phyloP scores from a whole-genome alignment of 179 eudicot genomes.

The Beta lomatogona region DNA sequence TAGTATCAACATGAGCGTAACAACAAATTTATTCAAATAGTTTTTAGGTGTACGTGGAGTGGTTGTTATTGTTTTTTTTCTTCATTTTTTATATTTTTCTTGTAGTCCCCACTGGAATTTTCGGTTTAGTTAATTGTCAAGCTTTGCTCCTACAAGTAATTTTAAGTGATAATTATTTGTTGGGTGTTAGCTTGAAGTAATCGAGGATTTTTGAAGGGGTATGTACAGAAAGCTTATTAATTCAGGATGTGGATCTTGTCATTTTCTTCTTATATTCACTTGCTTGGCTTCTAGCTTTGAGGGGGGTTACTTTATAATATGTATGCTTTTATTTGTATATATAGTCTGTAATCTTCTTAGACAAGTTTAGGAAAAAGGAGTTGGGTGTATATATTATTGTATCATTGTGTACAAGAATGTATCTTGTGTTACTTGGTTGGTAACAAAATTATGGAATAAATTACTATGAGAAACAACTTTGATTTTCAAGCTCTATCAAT shows the following conservation, averaged over 20 bases:
- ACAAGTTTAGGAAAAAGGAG: background rate
- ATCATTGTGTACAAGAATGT: conserved; percentile 4
- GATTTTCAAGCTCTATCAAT: background rate
- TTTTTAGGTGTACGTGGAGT: background rate
- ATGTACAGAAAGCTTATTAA: background rate
- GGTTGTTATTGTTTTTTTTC: background rate
- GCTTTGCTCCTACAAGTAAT: background rate
- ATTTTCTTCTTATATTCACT: background rate
- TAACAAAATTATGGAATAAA: background rate
- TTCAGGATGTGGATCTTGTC: background rate
- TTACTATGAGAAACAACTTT: background rate
- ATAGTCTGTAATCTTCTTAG: background rate
- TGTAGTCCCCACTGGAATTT: background rate
- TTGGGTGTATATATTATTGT: background rate
- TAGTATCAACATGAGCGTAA: background rate
- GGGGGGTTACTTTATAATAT: background rate
- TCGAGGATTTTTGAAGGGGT: background rate
- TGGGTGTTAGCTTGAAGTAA: background rate
- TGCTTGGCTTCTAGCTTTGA: conserved; percentile 10
- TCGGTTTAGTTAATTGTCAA: background rate
- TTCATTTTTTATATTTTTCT: background rate
- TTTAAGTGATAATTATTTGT: background rate
- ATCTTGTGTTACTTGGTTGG: background rate
- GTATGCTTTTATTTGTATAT: background rate
- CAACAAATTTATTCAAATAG: background rate